Conservation (phyloP, 805 yeast genomes). For the Hanseniaspora lindneri region DNA sequence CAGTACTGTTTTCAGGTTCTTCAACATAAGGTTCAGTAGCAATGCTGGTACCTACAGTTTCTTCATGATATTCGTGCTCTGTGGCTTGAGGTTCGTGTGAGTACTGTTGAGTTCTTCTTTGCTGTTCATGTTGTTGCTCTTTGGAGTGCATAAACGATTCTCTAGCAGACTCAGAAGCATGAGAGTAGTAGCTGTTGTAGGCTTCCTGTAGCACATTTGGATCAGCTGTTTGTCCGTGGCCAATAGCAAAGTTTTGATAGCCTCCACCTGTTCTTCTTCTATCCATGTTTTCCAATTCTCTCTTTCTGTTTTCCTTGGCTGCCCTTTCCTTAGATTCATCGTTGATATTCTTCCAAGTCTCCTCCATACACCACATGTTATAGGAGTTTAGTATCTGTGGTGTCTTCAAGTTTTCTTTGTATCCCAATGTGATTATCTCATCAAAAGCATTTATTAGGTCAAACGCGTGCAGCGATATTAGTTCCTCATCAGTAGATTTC, state of each 20-base stretch:
- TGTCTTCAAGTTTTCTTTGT: constrained; percentile 71
- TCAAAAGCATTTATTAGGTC: constrained; percentile 86
- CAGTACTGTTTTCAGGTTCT: constrained; percentile 43
- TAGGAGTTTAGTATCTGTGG: constrained; percentile 77
- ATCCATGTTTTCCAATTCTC: constrained; percentile 83
- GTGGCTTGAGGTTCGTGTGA: constrained; percentile 16
- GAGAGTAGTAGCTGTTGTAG: constrained; percentile 29
- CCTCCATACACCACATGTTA: constrained; percentile 98
- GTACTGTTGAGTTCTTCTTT: constrained; percentile 14
- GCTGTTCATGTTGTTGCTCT: constrained; percentile 20
- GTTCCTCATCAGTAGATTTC: constrained; percentile 64
- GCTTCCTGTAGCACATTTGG: constrained; percentile 30
- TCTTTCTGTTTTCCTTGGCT: constrained; percentile 93
- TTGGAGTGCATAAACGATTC: constrained; percentile 25
- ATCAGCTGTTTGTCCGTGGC: constrained; percentile 20
- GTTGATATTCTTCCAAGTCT: constrained; percentile 93
- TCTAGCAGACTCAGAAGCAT: constrained; percentile 32
- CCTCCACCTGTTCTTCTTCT: constrained; percentile 37
- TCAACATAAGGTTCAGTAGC: constrained; percentile 6
- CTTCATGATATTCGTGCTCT: constrained; percentile 1
- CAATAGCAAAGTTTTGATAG: constrained; percentile 26
- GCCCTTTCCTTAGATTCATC: constrained; percentile 93
- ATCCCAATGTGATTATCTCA: constrained; percentile 82
- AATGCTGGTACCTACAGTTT: constrained; percentile 14
- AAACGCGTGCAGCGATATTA: constrained; percentile 72